Conservation (phyloP, 202 grass and related monocot genomes). For the Eragrostis tef region DNA sequence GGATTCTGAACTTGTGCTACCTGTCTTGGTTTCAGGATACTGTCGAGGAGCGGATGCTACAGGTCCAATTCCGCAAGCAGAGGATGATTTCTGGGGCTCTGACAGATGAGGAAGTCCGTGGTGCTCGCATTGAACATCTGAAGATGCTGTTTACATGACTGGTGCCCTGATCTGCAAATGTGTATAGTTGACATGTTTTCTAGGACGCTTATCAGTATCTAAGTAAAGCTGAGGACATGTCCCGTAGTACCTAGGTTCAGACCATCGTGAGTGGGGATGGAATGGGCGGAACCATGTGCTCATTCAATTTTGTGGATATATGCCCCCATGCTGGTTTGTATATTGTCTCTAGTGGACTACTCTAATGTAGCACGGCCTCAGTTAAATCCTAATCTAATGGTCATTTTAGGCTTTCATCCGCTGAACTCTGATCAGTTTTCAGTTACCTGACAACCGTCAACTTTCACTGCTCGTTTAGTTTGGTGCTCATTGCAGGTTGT, state of each 20-base stretch:
- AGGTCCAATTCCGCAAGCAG: slow-evolving; percentile 83
- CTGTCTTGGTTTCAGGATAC: slow-evolving; percentile 61
- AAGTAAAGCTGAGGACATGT: neutral
- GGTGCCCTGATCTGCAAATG: neutral
- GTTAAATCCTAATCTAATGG: neutral
- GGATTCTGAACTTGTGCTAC: neutral
- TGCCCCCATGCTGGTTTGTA: slow-evolving; percentile 8
- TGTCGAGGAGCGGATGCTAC: slow-evolving; percentile 86
- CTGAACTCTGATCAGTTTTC: neutral
- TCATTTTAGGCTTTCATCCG: neutral
- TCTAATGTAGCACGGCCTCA: neutral
- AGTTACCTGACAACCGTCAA: neutral
- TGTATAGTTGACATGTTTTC: slow-evolving; percentile 32
- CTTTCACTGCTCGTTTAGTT: neutral
- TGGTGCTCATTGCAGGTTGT: neutral
- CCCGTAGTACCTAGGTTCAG: slow-evolving; percentile 38
- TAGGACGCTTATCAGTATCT: slow-evolving; percentile 4
- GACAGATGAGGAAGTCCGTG: slow-evolving; percentile 80
- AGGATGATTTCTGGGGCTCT: slow-evolving; percentile 82
- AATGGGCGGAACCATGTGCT: slow-evolving; percentile 41
- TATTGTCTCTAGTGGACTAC: slow-evolving; percentile 12
- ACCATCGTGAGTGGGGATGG: slow-evolving; percentile 34
- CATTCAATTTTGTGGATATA: slow-evolving; percentile 63
- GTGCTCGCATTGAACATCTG: slow-evolving; percentile 71
- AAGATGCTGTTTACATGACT: slow-evolving; percentile 86